Conservation (phyloP, 2,329 filamentous ascomycete genomes). For the Cladophialophora psammophila region DNA sequence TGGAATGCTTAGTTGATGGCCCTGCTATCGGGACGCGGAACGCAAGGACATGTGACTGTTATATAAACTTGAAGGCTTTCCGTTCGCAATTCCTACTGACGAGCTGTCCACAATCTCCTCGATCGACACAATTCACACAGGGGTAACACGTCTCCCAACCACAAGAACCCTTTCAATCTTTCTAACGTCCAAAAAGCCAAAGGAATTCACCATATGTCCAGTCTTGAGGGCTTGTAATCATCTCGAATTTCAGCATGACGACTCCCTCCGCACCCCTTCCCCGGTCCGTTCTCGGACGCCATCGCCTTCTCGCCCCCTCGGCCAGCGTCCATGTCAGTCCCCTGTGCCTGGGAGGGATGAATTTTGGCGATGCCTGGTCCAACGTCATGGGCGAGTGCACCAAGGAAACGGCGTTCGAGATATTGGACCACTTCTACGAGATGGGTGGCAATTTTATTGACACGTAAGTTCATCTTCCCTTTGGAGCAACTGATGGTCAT, state of each 20-base stretch:
- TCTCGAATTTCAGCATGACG: slow-evolving; percentile 18
- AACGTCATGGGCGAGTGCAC: slow-evolving; percentile 45
- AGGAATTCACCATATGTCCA: background rate
- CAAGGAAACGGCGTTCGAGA: slow-evolving; percentile 55
- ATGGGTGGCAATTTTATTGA: slow-evolving; percentile 62
- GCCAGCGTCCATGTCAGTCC: slow-evolving; percentile 62
- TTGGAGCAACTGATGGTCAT: background rate
- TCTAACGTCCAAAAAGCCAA: too few species aligned
- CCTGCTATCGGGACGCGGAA: too few species aligned
- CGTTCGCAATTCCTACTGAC: too few species aligned
- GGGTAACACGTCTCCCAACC: too few species aligned
- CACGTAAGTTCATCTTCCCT: slow-evolving; percentile 43
- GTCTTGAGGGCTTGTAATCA: background rate
- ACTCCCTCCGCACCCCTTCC: slow-evolving; percentile 43
- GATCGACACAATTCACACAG: too few species aligned
- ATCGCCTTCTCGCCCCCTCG: slow-evolving; percentile 60
- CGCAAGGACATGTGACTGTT: too few species aligned
- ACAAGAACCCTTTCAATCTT: too few species aligned
- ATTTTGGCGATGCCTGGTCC: slow-evolving; percentile 61
- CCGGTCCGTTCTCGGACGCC: slow-evolving; percentile 56
- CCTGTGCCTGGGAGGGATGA: slow-evolving; percentile 63
- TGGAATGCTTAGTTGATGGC: too few species aligned
- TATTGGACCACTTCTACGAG: slow-evolving; percentile 58
- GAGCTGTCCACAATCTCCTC: too few species aligned
- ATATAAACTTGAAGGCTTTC: too few species aligned